These are phyloP conservation scores for Bidens hawaiensis DNA, from an alignment of 140 eudicot genomes.

Conservation along the genomic window DNA sequence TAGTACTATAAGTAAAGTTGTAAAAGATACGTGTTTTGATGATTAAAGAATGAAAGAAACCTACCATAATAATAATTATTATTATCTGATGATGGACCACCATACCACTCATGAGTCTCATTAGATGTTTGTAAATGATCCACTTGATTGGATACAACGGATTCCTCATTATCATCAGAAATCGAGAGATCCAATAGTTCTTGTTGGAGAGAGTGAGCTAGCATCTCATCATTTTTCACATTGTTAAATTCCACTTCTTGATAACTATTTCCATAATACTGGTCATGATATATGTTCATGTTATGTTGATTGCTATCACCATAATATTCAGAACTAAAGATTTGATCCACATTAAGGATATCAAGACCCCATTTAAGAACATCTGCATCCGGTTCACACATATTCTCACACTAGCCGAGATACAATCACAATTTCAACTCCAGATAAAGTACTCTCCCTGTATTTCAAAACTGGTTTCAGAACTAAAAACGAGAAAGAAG, in stretches of 20 bases:
- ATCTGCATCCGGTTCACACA: constrained; percentile 73
- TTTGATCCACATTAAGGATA: constrained; percentile 64
- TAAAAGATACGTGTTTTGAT: background rate
- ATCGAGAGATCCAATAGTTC: constrained; percentile 64
- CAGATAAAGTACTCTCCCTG: constrained; percentile 11
- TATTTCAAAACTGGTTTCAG: constrained; percentile 11
- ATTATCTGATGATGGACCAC: constrained; percentile 32
- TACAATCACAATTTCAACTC: constrained; percentile 6
- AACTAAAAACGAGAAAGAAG: background rate
- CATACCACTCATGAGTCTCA: constrained; percentile 39
- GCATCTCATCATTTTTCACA: constrained; percentile 49
- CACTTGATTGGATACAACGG: constrained; percentile 24
- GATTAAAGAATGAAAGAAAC: constrained; percentile 1
- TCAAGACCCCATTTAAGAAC: constrained; percentile 58
- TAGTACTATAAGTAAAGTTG: background rate
- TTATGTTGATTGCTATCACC: constrained; percentile 63
- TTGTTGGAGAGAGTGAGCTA: constrained; percentile 80
- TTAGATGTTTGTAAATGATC: constrained; percentile 34
- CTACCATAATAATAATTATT: constrained; percentile 53
- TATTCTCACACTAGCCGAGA: constrained; percentile 9
- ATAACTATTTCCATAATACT: constrained; percentile 49
- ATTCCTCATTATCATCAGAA: constrained; percentile 43
- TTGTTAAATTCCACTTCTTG: constrained; percentile 45
- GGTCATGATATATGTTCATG: constrained; percentile 53
- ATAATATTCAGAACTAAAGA: constrained; percentile 60